These are phyloP conservation scores for Samsoniella hepiali DNA, from an alignment of 2,329 filamentous ascomycete genomes.

Conservation along the genomic window DNA sequence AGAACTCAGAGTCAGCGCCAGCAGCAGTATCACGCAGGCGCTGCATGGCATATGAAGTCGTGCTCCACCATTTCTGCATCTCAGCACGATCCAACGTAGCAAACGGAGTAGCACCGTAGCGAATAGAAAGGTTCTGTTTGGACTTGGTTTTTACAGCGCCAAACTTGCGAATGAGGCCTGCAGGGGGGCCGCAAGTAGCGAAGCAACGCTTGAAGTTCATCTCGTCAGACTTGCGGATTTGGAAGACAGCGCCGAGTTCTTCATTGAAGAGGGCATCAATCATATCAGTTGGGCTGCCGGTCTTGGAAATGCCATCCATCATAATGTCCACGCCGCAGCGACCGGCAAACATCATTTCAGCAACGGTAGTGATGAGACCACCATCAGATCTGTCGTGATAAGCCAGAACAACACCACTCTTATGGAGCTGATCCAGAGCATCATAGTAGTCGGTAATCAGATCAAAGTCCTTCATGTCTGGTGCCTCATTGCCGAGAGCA, in stretches of 20 bases:
- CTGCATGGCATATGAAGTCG: slow-evolving; percentile 89
- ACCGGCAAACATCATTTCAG: slow-evolving; percentile 98
- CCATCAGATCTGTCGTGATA: slow-evolving; percentile 96
- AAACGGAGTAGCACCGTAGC: slow-evolving; percentile 65
- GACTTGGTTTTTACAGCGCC: slow-evolving; percentile 66
- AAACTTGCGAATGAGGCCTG: slow-evolving; percentile 78
- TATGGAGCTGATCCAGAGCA: slow-evolving; percentile 65
- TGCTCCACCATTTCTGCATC: slow-evolving; percentile 85
- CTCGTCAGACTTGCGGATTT: slow-evolving; percentile 82
- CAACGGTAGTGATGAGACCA: slow-evolving; percentile 83
- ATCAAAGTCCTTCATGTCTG: slow-evolving; percentile 80
- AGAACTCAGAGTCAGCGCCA: slow-evolving; percentile 81
- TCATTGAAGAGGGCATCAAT: slow-evolving; percentile 89
- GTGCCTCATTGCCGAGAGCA: slow-evolving; percentile 77
- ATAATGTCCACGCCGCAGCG: slow-evolving; percentile 83
- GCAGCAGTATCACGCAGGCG: slow-evolving; percentile 81
- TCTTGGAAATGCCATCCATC: slow-evolving; percentile 69
- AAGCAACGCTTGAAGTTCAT: slow-evolving; percentile 85
- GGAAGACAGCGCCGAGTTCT: slow-evolving; percentile 93
- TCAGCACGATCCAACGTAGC: slow-evolving; percentile 66
- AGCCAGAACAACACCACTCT: slow-evolving; percentile 67
- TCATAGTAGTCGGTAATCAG: slow-evolving; percentile 89
- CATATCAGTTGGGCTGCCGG: slow-evolving; percentile 59
- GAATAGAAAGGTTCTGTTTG: slow-evolving; percentile 75
- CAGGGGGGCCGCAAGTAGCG: slow-evolving; percentile 80